phyloP scores from a whole-genome alignment of 2,329 filamentous ascomycete genomes.

The Paraphoma chrysanthemicola region DNA sequence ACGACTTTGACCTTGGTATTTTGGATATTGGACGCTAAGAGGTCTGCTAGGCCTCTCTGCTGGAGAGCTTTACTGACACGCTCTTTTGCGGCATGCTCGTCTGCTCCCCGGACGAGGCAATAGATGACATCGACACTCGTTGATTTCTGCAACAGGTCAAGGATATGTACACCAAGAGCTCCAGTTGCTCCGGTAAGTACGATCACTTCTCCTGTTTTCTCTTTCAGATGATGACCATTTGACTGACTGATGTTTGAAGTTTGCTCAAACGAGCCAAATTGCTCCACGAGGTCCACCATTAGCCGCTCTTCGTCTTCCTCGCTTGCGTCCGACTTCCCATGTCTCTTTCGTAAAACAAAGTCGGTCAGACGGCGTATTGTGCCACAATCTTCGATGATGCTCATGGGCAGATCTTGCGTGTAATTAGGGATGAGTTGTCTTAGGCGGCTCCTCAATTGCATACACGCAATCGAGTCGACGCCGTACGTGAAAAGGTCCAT shows the following conservation, averaged over 20 bases:
- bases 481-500: slow-evolving; percentile 65
- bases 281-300: slow-evolving; percentile 57
- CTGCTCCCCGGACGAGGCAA: slow-evolving; percentile 62
- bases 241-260: slow-evolving; percentile 3
- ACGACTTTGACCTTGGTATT: slow-evolving; percentile 55
- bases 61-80: slow-evolving; percentile 44
- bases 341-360: slow-evolving; percentile 49
- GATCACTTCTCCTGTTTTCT: slow-evolving; percentile 17
- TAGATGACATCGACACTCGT: slow-evolving; percentile 56
- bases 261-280: slow-evolving; percentile 55
- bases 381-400: slow-evolving; percentile 66
- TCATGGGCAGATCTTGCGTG: slow-evolving; percentile 57
- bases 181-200: slow-evolving; percentile 61
- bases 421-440: slow-evolving; percentile 44
- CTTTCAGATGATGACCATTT: slow-evolving; percentile 4
- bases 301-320: slow-evolving; percentile 47
- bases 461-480: slow-evolving; percentile 66
- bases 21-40: slow-evolving; percentile 17
- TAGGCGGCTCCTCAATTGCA: slow-evolving; percentile 57
- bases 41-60: slow-evolving; percentile 36
- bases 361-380: slow-evolving; percentile 55
- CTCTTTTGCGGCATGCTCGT: slow-evolving; percentile 36
- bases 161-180: slow-evolving; percentile 59
- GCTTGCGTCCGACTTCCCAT: slow-evolving; percentile 40
- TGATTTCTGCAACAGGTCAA: slow-evolving; percentile 53